Evolutionary conservation across 2,329 filamentous ascomycete species (phyloP).

Genomic region (Cordyceps cateniannulata): DNA sequence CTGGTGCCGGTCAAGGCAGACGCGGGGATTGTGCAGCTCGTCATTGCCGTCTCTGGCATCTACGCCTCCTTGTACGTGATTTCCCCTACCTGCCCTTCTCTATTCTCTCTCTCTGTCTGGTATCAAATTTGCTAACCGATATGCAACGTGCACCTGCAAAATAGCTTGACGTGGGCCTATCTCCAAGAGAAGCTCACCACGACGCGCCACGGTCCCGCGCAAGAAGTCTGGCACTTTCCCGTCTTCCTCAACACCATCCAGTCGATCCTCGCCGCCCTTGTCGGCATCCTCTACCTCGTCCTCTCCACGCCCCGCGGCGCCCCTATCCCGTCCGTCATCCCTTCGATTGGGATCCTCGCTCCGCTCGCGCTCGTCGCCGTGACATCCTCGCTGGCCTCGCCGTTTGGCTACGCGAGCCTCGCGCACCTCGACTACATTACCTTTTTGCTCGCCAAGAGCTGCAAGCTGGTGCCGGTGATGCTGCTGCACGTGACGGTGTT

Average conservation of each 20-base stretch:
- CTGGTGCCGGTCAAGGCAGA: slow-evolving; percentile 33
- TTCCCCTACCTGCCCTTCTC: background rate
- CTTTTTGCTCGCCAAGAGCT: slow-evolving; percentile 93
- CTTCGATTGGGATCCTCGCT: slow-evolving; percentile 63
- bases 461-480: slow-evolving; percentile 99
- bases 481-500: slow-evolving; percentile 90
- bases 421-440: slow-evolving; percentile 97
- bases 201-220: slow-evolving; percentile 68
- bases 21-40: slow-evolving; percentile 65
- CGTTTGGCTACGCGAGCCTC: slow-evolving; percentile 89
- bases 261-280: slow-evolving; percentile 77
- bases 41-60: slow-evolving; percentile 88
- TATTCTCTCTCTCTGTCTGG: background rate
- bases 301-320: slow-evolving; percentile 46
- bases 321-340: slow-evolving; percentile 62
- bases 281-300: slow-evolving; percentile 74
- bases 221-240: slow-evolving; percentile 83
- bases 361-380: slow-evolving; percentile 81
- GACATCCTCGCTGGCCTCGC: slow-evolving; percentile 83
- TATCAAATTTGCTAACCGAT: too few relatives aligned
- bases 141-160: background rate
- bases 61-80: slow-evolving; percentile 84
- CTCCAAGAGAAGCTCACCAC: slow-evolving; percentile 98
- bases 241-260: slow-evolving; percentile 96
- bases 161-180: slow-evolving; percentile 86